phyloP scores from a whole-genome alignment of 768 basidiomycete genomes.

The Lentinula boryana region DNA sequence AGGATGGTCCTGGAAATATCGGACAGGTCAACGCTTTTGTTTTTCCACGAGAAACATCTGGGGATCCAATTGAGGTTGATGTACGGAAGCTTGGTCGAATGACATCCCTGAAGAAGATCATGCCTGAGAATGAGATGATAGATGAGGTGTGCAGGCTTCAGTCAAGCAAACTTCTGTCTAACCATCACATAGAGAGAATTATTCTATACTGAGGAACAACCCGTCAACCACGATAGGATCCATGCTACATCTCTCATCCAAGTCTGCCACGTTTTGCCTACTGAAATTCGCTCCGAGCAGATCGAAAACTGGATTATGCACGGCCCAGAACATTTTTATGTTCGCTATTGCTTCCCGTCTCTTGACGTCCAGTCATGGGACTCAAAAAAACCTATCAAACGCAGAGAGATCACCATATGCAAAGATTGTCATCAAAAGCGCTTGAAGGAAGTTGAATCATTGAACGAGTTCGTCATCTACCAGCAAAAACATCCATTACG shows the following conservation, averaged over 20 bases:
- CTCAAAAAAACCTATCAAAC: conserved; percentile 22
- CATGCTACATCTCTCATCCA: conserved; percentile 34
- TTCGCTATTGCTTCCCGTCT: conserved; percentile 43
- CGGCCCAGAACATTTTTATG: conserved; percentile 55
- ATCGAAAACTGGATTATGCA: conserved; percentile 41
- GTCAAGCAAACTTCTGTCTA: background rate
- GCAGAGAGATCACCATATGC: conserved; percentile 39
- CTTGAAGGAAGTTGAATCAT: conserved; percentile 22
- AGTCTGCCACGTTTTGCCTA: conserved; percentile 42
- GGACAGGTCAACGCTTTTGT: conserved; percentile 41
- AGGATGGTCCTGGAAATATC: conserved; percentile 47
- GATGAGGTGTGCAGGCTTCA: conserved; percentile 44
- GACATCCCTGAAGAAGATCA: conserved; percentile 25
- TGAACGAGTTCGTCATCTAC: conserved; percentile 26
- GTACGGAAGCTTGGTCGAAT: conserved; percentile 48
- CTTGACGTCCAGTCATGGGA: conserved; percentile 33
- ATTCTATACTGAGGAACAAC: conserved; percentile 45
- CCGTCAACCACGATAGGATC: conserved; percentile 18
- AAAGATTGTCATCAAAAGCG: conserved; percentile 28
- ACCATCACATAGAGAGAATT: conserved; percentile 45
- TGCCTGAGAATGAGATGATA: conserved; percentile 34
- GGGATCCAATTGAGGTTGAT: conserved; percentile 18
- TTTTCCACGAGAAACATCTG: conserved; percentile 12
- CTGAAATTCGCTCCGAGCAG: conserved; percentile 16
- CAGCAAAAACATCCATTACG: conserved; percentile 17